Base-by-base conservation (phyloP, 202 grass and related monocot species). In the Elaeis oleifera region DNA sequence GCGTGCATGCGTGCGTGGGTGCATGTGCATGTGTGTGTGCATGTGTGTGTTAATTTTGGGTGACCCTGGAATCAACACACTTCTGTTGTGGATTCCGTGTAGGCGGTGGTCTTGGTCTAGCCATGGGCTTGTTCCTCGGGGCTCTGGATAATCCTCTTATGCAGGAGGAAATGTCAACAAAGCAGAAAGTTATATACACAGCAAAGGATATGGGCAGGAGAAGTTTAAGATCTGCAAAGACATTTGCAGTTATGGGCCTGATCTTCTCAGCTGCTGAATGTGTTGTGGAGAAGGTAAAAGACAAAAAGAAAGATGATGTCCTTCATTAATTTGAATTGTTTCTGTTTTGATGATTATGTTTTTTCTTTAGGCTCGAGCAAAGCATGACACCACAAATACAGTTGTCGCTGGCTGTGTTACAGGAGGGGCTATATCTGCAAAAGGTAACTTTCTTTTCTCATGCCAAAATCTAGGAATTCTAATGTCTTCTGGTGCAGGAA, bases 261-360 rank as follows among this genome's bases (percentile, higher is more conserved):
- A 72, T 97, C 73, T 97, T 97, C 77, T 97, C 88, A 61, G 82
- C 94, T 66, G 80, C 73, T 58, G 94, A 97, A 82, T 97, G 94
- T 74, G 72, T 78, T 50, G 18, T 82, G 7, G 94, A 97, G 74
- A 92, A 97, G 85, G 94, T 92, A 82, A 16, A 32, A 56, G 6
- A 44, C 28, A 68, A 36, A 53, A 63, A 25, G 16, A 49, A 49
- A 52, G 26, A 23, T 14, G 18, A 66, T 50, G 36, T 78, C 36
- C 53, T 68, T 65, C 56, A 58, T 58, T 73, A 29, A 63, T 26
- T 60, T 26, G 6, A 60, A 63, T 65, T 75, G 19, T 13, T 66
- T 23, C 17, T 31, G 24, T 82, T 71, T 23, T 61, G 18, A 20
- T 63, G 36, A 57, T 54, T 50, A 13, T 22, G 5, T 26, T 58